phyloP scores from a whole-genome alignment of 2,329 filamentous ascomycete species.

The Penicillium psychrosexuale region DNA sequence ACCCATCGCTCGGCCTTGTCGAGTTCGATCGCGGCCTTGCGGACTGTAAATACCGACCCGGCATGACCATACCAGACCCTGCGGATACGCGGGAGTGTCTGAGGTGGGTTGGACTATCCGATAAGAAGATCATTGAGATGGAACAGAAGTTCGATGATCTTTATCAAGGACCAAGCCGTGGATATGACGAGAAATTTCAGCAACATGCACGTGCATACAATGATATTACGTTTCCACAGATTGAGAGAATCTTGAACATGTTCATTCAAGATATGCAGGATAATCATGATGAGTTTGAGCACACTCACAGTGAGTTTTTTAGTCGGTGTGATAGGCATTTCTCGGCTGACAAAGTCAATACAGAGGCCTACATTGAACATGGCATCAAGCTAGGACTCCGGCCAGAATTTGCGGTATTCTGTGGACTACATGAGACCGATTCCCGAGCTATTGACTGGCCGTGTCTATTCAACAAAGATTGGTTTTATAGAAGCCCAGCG shows the following conservation, averaged over 20 bases:
- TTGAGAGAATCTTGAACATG: neutral
- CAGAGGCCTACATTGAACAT: neutral
- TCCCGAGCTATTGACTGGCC: neutral
- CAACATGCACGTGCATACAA: no score
- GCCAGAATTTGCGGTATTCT: neutral
- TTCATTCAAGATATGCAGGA: neutral
- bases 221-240: neutral
- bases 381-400: neutral
- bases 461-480: fast-evolving
- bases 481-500: neutral
- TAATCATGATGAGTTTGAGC: neutral
- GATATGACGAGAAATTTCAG: neutral
- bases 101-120: neutral
- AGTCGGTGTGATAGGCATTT: neutral
- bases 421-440: neutral
- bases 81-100: neutral
- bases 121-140: neutral
- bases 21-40: neutral
- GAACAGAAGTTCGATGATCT: neutral
- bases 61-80: neutral
- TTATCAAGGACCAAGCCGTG: neutral
- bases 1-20: neutral
- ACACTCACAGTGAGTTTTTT: neutral
- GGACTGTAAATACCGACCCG: neutral
- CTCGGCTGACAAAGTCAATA: neutral